Evolutionary conservation across 192 early-diverging fungal species (phyloP).

Genomic region (Rhizophagus clarus): DNA sequence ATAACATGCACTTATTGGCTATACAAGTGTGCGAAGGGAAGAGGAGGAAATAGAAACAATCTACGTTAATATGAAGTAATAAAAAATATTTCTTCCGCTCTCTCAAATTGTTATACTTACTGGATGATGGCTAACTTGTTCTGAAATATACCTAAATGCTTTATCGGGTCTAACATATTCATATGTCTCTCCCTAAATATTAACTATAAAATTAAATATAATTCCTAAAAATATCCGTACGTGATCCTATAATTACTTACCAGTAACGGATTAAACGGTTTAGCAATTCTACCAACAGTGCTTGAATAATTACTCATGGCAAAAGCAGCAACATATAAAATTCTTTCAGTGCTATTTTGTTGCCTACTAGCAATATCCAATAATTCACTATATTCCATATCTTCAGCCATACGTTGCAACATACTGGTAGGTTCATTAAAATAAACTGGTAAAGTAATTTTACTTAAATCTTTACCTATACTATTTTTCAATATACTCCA

Average conservation of each 20-base stretch:
- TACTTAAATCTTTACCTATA: slow-evolving; percentile 83
- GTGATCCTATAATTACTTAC: slow-evolving; percentile 20
- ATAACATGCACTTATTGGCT: slow-evolving; percentile 86
- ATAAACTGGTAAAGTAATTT: slow-evolving; percentile 84
- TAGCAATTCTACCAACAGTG: slow-evolving; percentile 77
- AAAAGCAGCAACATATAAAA: slow-evolving; percentile 82
- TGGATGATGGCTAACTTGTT: slow-evolving; percentile 90
- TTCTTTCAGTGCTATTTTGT: slow-evolving; percentile 58
- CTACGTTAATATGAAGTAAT: not conserved
- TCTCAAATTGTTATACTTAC: slow-evolving; percentile 40
- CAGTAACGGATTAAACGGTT: slow-evolving; percentile 90
- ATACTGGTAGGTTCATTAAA: slow-evolving; percentile 89
- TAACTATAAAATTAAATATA: no score
- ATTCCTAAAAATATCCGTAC: not conserved
- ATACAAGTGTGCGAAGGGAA: not conserved
- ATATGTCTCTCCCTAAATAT: slow-evolving; percentile 74
- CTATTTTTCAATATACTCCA: slow-evolving; percentile 89
- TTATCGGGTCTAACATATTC: slow-evolving; percentile 83
- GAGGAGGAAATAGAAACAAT: not conserved
- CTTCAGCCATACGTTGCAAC: slow-evolving; percentile 85
- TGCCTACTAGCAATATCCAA: slow-evolving; percentile 74
- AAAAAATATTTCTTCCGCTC: not conserved
- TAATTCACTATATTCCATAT: slow-evolving; percentile 84
- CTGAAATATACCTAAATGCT: slow-evolving; percentile 78
- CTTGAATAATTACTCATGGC: slow-evolving; percentile 88